A percentile compares a stretch with the other conserved stretches of the same genome.
Evolutionary conservation across 768 basidiomycete species (phyloP).

Genomic region (Pisolithus tinctorius): DNA sequence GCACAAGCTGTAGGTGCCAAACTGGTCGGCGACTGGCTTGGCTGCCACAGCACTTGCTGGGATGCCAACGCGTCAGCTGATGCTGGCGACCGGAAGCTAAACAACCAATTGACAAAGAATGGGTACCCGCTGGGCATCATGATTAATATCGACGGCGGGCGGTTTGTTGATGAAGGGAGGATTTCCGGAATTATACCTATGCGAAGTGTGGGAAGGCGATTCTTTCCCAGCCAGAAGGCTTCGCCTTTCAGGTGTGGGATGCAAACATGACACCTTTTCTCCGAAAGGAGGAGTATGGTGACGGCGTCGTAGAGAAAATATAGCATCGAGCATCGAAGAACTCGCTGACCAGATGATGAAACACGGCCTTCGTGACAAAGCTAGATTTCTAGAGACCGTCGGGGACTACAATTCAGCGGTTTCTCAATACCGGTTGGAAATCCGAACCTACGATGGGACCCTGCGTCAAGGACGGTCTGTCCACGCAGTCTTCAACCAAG

Average conservation of each 20-base stretch:
- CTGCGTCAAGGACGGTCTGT: conserved; percentile 57
- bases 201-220: conserved; percentile 61
- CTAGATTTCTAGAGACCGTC: conserved; percentile 40
- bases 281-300: conserved; percentile 60
- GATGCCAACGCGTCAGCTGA: conserved; percentile 52
- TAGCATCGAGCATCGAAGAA: conserved; percentile 39
- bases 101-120: conserved; percentile 69
- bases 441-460: conserved; percentile 44
- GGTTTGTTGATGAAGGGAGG: conserved; percentile 68
- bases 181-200: conserved; percentile 70
- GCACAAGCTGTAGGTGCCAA: conserved; percentile 46
- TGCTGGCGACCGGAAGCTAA: conserved; percentile 48
- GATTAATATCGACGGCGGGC: conserved; percentile 49
- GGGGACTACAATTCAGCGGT: conserved; percentile 46
- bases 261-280: conserved; percentile 36
- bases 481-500: conserved; percentile 37
- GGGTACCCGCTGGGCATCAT: conserved; percentile 69
- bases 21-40: conserved; percentile 57
- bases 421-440: conserved; percentile 29
- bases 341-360: conserved; percentile 41
- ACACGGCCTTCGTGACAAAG: conserved; percentile 40
- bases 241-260: conserved; percentile 65
- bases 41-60: conserved; percentile 72
- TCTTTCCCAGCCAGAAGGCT: conserved; percentile 49
- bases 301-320: conserved; percentile 50